A percentile compares a stretch with the other conserved stretches of the same genome.
These are phyloP conservation scores for Mycena latifolia DNA, from an alignment of 768 basidiomycete species.

Conservation along the genomic window DNA sequence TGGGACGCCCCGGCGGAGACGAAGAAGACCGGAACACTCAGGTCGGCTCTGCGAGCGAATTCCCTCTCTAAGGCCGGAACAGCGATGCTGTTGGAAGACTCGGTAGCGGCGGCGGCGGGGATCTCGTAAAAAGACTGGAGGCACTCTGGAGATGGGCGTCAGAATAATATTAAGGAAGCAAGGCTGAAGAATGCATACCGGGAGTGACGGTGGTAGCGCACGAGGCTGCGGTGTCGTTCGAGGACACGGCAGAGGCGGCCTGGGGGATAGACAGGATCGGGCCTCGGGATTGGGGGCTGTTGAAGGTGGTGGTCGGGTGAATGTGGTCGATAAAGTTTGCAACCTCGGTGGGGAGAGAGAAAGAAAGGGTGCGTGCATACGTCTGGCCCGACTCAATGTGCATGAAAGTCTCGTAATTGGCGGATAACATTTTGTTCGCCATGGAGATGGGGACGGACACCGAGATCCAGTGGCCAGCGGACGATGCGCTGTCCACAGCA, in stretches of 20 bases:
- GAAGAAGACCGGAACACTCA: conserved; percentile 7
- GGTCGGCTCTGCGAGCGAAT: conserved; percentile 25
- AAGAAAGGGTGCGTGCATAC: conserved; percentile 48
- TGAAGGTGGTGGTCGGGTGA: conserved; percentile 49
- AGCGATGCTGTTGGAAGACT: conserved; percentile 39
- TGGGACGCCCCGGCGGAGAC: no score
- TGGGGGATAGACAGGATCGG: conserved; percentile 34
- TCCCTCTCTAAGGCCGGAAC: conserved; percentile 35
- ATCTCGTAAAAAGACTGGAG: conserved; percentile 49
- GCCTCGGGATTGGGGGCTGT: conserved; percentile 21
- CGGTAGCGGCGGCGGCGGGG: conserved; percentile 43
- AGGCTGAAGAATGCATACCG: not conserved
- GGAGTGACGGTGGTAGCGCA: conserved; percentile 9
- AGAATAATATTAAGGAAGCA: not conserved
- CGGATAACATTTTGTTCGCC: no score
- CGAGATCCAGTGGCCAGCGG: conserved; percentile 48
- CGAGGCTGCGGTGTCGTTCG: not conserved
- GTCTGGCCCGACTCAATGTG: conserved; percentile 42
- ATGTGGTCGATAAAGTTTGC: conserved; percentile 44
- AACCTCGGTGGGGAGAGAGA: conserved; percentile 50
- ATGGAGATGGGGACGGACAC: no score
- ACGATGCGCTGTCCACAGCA: conserved; percentile 43
- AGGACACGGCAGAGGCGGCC: not conserved
- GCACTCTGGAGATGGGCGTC: not conserved
- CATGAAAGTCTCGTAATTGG: conserved; percentile 49